phyloP scores from a whole-genome alignment of 1,284 basidiomycete species.

The Ustilago crameri region DNA sequence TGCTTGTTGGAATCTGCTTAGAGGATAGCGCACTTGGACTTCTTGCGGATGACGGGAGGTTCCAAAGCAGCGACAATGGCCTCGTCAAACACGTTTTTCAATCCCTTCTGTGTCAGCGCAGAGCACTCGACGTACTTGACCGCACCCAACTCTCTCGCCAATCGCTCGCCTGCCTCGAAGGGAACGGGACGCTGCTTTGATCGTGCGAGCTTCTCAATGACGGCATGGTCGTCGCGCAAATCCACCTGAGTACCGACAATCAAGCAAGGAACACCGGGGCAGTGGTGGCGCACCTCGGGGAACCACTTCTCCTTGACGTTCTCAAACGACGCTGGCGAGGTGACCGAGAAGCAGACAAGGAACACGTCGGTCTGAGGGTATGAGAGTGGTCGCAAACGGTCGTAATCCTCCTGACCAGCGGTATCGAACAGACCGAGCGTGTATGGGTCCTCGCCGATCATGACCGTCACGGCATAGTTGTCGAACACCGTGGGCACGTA shows the following conservation, averaged over 20 bases:
- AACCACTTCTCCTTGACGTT: constrained; percentile 99
- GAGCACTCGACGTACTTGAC: constrained; percentile 99
- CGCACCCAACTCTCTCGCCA: constrained; percentile 93
- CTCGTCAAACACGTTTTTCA: constrained; percentile 99
- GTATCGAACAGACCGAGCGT: constrained; percentile 98
- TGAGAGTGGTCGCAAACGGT: constrained; percentile 95
- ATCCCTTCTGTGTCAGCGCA: constrained; percentile 95
- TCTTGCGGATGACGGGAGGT: constrained; percentile 87
- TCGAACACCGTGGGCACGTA: constrained; percentile 96
- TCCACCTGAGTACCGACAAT: constrained; percentile 99
- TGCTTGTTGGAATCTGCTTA: constrained; percentile 69
- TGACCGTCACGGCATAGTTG: constrained; percentile 98
- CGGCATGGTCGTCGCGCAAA: constrained; percentile 89
- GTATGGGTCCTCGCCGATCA: constrained; percentile 99
- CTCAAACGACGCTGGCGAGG: constrained; percentile 97
- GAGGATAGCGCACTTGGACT: constrained; percentile 82
- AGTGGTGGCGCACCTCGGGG: constrained; percentile 99
- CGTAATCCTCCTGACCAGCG: constrained; percentile 99
- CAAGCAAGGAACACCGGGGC: constrained; percentile 98
- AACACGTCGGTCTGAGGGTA: constrained; percentile 99
- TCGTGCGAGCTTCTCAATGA: constrained; percentile 91
- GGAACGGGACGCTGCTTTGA: constrained; percentile 95
- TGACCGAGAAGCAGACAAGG: constrained; percentile 99
- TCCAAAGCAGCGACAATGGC: constrained; percentile 98
- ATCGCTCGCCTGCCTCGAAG: constrained; percentile 87